phyloP scores from a whole-genome alignment of 352 stramenopile genomes.

The Phytophthora tubulina region DNA sequence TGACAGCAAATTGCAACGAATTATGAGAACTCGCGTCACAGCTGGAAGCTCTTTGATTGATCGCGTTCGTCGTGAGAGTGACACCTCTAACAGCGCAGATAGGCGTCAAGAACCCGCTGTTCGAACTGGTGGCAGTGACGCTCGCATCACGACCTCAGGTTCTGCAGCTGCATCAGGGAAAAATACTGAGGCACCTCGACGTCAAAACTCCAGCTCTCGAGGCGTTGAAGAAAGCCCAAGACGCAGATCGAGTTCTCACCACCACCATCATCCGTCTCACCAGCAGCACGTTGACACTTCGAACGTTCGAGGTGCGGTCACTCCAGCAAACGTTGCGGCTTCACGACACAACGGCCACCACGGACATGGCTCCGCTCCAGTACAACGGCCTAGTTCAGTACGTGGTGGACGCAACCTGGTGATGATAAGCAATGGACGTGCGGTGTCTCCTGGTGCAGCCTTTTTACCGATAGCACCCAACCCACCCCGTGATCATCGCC shows the following conservation, averaged over 20 bases:
- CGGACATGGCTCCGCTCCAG: not conserved
- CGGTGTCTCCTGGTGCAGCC: conserved; percentile 10
- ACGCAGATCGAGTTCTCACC: conserved; percentile 23
- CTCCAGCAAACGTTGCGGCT: conserved; percentile 17
- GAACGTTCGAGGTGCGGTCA: conserved; percentile 27
- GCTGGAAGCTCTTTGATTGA: not conserved
- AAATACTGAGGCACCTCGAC: conserved; percentile 4
- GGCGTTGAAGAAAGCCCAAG: conserved; percentile 23
- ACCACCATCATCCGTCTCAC: conserved; percentile 17
- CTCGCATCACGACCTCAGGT: conserved; percentile 6
- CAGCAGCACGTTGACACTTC: conserved; percentile 23
- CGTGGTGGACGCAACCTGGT: conserved; percentile 64
- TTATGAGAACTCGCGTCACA: conserved; percentile 45
- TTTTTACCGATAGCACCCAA: conserved; percentile 38
- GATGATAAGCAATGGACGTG: conserved; percentile 39
- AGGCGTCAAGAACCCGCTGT: conserved; percentile 24
- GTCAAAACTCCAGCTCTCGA: conserved; percentile 16
- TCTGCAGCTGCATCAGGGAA: conserved; percentile 15
- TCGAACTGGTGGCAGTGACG: conserved; percentile 21
- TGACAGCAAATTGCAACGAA: conserved; percentile 60
- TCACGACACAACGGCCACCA: conserved; percentile 7
- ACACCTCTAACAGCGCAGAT: conserved; percentile 11
- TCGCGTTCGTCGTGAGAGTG: conserved; percentile 13
- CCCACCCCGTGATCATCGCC: conserved; percentile 34
- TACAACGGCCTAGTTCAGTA: conserved; percentile 54